Evolutionary conservation across 1,139 yeast species (phyloP).

Genomic region (Petasospora rhodanensis): DNA sequence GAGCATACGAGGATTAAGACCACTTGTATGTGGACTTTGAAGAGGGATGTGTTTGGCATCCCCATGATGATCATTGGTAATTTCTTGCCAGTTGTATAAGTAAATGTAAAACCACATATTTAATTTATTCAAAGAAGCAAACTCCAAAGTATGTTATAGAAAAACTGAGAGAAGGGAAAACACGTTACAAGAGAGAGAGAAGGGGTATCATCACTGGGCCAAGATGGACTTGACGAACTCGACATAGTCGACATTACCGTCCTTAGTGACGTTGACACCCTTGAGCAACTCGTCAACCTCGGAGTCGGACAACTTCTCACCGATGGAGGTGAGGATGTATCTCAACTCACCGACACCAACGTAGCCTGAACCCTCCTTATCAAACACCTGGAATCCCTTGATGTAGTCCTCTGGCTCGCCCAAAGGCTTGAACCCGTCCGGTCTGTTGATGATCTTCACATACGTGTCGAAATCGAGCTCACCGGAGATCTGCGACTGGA

Average conservation of each 20-base stretch:
- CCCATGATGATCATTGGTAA: slow-evolving; percentile 97
- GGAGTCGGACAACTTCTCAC: slow-evolving; percentile 82
- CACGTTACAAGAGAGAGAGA: background rate
- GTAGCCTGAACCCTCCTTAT: slow-evolving; percentile 91
- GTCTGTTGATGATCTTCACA: slow-evolving; percentile 74
- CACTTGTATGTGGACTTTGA: slow-evolving; percentile 84
- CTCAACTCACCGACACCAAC: slow-evolving; percentile 96
- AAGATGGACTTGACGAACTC: slow-evolving; percentile 91
- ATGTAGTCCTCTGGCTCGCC: slow-evolving; percentile 97
- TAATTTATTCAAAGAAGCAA: no score
- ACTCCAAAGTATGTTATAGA: background rate
- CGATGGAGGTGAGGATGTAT: slow-evolving; percentile 88
- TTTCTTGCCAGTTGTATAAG: slow-evolving; percentile 64
- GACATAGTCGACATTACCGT: slow-evolving; percentile 92
- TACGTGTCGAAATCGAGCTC: slow-evolving; percentile 70
- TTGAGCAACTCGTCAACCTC: slow-evolving; percentile 95
- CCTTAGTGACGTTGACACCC: slow-evolving; percentile 90
- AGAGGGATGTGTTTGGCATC: slow-evolving; percentile 87
- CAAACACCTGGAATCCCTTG: slow-evolving; percentile 97
- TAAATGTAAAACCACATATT: no score
- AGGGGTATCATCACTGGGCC: slow-evolving; percentile 53
- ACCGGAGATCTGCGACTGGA: slow-evolving; percentile 45
- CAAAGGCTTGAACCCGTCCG: slow-evolving; percentile 83
- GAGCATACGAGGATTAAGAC: slow-evolving; percentile 32
- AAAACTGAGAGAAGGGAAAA: background rate